Conservation (phyloP, 2,329 filamentous ascomycete species). For the Calonectria pteridis region DNA sequence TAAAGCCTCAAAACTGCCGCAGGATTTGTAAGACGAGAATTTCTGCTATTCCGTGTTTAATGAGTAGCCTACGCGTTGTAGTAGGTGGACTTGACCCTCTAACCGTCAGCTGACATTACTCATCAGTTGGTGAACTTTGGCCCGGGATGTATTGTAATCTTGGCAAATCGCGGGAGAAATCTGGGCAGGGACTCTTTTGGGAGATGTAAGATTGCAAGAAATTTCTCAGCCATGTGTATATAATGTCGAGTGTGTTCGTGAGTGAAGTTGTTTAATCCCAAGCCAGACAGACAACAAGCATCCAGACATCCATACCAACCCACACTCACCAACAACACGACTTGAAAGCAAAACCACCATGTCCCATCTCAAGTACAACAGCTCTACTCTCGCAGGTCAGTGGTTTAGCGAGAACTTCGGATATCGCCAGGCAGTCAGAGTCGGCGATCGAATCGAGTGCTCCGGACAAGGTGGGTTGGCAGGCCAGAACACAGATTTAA, state of each 20-base stretch:
- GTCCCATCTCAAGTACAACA: slow-evolving; percentile 47
- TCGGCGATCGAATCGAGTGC: slow-evolving; percentile 61
- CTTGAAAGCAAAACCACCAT: slow-evolving; percentile 25
- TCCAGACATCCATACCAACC: neutral
- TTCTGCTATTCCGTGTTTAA: slow-evolving; percentile 33
- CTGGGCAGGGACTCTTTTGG: neutral
- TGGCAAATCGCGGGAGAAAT: neutral
- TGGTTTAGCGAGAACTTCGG: slow-evolving; percentile 46
- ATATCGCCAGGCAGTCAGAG: slow-evolving; percentile 63
- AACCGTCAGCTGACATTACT: neutral
- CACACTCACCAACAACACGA: neutral
- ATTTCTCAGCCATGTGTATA: neutral
- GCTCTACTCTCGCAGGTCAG: slow-evolving; percentile 47
- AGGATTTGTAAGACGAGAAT: slow-evolving; percentile 35
- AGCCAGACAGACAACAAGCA: neutral
- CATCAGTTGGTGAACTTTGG: neutral
- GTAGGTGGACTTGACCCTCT: neutral
- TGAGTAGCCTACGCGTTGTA: neutral
- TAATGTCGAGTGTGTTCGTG: neutral
- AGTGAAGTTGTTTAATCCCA: neutral
- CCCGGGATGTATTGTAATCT: neutral
- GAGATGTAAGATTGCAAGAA: neutral
- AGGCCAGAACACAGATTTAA: neutral
- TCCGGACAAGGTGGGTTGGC: slow-evolving; percentile 57
- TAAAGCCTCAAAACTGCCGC: neutral